These are phyloP conservation scores for Lotus japonicus DNA, from an alignment of 306 rosid species.

Conservation along the genomic window DNA sequence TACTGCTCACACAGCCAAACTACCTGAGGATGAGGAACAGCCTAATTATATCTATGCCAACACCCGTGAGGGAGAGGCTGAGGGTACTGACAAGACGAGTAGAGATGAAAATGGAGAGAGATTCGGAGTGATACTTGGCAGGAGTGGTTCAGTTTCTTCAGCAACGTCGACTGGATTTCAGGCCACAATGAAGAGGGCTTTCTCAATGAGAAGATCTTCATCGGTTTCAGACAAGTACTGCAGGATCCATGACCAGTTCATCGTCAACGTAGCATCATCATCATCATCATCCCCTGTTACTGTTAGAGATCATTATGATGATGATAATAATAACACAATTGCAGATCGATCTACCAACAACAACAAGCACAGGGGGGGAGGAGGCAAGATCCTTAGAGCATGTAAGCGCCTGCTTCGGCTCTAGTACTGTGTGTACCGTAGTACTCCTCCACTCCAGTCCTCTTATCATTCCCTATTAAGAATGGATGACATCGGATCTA, in stretches of 20 bases:
- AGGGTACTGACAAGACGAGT: no score
- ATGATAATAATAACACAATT: background rate
- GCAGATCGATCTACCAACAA: conserved; percentile 26
- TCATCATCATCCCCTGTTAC: background rate
- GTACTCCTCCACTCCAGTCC: no score
- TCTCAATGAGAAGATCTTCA: conserved; percentile 73
- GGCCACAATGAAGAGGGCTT: conserved; percentile 45
- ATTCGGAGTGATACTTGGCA: conserved; percentile 26
- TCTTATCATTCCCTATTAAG: background rate
- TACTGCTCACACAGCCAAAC: background rate
- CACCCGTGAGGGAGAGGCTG: no score
- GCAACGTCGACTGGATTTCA: conserved; percentile 25
- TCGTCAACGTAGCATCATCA: background rate
- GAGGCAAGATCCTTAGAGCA: conserved; percentile 45
- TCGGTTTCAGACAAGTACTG: conserved; percentile 70
- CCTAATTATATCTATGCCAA: background rate
- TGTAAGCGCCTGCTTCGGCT: conserved; percentile 67
- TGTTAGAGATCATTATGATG: no score
- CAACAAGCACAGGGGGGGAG: conserved; percentile 20
- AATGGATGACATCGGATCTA: background rate
- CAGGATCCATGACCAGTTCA: conserved; percentile 66
- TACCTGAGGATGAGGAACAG: background rate
- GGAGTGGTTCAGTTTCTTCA: conserved; percentile 42
- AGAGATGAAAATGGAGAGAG: conserved; percentile 13
- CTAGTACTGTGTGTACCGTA: no score